phyloP scores from a whole-genome alignment of 192 early-diverging fungal species.

The Borealophlyctis nickersoniae region DNA sequence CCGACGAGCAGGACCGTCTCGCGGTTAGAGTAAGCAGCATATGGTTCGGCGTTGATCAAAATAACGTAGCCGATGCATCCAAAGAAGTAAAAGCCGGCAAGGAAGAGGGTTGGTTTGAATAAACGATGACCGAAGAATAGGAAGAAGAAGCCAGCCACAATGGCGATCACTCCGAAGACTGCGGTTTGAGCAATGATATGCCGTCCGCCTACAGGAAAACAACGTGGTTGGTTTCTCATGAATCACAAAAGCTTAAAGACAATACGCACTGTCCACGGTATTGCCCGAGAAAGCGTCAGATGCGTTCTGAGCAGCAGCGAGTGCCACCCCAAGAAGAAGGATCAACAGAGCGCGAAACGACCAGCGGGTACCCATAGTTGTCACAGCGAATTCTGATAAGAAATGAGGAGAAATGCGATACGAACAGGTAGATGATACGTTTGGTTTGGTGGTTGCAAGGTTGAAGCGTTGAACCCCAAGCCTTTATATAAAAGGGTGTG shows the following conservation, averaged over 20 bases:
- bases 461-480: too few relatives aligned
- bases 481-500: too few relatives aligned
- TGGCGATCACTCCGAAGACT: slow-evolving; percentile 5
- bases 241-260: too few relatives aligned
- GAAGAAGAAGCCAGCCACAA: slow-evolving; percentile 25
- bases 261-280: background rate
- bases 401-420: too few relatives aligned
- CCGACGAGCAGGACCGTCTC: slow-evolving; percentile 17
- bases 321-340: background rate
- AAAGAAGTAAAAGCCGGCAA: slow-evolving; percentile 26
- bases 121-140: slow-evolving; percentile 27
- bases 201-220: background rate
- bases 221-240: too few relatives aligned
- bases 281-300: background rate
- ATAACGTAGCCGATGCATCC: slow-evolving; percentile 2
- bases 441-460: too few relatives aligned
- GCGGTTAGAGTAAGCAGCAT: slow-evolving; percentile 14
- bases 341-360: background rate
- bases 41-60: slow-evolving; percentile 19
- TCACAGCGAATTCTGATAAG: too few relatives aligned
- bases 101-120: slow-evolving; percentile 26
- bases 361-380: too few relatives aligned
- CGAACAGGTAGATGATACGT: too few relatives aligned
- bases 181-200: slow-evolving; percentile 13
- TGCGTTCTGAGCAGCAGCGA: background rate